Evolutionary conservation across 176 grass and related monocot species (phyloP), one percentile per base, ranked within the genome.

Genomic region (Alopecurus myosuroides): DNA sequence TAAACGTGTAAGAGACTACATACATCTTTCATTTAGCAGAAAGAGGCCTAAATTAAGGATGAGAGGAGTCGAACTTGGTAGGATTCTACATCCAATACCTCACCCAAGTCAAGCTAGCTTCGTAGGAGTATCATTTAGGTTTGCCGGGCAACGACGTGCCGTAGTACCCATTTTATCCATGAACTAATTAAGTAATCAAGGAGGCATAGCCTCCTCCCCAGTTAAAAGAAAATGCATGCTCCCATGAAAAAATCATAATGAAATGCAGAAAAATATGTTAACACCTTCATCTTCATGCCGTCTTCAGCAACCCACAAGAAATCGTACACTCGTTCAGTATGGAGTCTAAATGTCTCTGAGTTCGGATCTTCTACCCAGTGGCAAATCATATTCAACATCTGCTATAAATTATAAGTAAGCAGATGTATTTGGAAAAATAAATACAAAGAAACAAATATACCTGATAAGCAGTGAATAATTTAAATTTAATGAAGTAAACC

Each of bases 231-330:
- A n/a, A 68, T 39, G 39, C 19, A 68, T 68, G 20, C 1, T 11
- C 10, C 35, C 15, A 40, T 69, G 66, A 69, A 69, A 69, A 69
- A 65, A 69, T 37, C 10, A 40, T 69, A 23, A 69, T 13, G 5
- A 69, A 69, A 68, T 69, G 4, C 34, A 40, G 9, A 17, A 58
- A 0, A 65, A 69, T 11, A 40, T 13, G 5, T 69, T 40, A n/a
- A 23, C 2, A 96, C 94, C 90, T 94, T 86, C 95, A 97, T 94
- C 76, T 97, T 97, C 95, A 97, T 94, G 77, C 95, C 95, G 84
- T 97, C 95, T 94, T 97, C 95, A 77, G 95, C 95, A 77, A 97
- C 8, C 95, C 95, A 97, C 17, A 97, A 68, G 83, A 86, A 97
- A 50, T 97, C 95, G 37, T 85, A 81, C 23, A 97, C 37, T 78